phyloP scores from a whole-genome alignment of 208 protist genomes.

The Leptomonas pyrrhocoris region DNA sequence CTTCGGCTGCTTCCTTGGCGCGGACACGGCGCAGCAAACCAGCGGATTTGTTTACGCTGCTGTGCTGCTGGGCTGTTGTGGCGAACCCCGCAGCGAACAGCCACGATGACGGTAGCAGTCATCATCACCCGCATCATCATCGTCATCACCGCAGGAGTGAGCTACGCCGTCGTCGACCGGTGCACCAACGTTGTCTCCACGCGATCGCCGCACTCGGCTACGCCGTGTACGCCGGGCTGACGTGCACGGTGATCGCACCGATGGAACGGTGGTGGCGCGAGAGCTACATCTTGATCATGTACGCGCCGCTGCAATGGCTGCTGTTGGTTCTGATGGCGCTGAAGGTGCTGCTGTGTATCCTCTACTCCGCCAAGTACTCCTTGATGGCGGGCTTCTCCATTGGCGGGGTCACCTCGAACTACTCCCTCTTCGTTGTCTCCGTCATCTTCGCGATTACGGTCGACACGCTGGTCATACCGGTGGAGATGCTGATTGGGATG shows the following conservation, averaged over 20 bases:
- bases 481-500: constrained; percentile 57
- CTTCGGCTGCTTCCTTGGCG: no score
- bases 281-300: constrained; percentile 51
- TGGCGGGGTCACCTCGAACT: not conserved
- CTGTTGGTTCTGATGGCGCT: constrained; percentile 38
- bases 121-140: no score
- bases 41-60: not conserved
- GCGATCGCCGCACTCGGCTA: not conserved
- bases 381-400: constrained; percentile 12
- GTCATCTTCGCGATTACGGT: constrained; percentile 33
- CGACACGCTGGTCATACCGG: constrained; percentile 36
- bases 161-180: not conserved
- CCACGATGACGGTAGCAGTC: not conserved
- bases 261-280: constrained; percentile 26
- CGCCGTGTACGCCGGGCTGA: not conserved
- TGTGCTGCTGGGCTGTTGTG: not conserved
- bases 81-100: not conserved
- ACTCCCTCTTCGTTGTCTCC: constrained; percentile 25
- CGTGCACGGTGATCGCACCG: not conserved
- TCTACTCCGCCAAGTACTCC: constrained; percentile 37
- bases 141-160: not conserved
- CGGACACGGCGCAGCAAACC: not conserved
- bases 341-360: constrained; percentile 39
- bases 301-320: constrained; percentile 61
- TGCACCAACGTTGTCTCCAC: not conserved